Conservation (phyloP, 176 grass and related monocot genomes). For the Ensete glaucum region DNA sequence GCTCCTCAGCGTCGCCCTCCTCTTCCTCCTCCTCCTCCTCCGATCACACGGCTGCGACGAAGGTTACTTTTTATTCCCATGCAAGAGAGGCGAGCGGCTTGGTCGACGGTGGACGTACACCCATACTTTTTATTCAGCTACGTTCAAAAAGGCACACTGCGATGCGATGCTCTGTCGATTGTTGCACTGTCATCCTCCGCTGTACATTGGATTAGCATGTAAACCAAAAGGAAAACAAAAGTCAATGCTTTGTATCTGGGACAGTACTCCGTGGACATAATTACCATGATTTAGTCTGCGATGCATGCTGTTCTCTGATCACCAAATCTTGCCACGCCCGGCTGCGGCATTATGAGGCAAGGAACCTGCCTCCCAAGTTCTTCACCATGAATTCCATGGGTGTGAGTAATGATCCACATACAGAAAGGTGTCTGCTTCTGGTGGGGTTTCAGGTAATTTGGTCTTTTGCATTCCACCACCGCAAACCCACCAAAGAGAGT, state of each 20-base stretch:
- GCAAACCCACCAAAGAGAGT: not conserved
- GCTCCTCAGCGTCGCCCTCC: not conserved
- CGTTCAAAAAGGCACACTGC: not conserved
- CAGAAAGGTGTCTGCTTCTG: not conserved
- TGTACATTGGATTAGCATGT: not conserved
- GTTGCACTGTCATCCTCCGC: not conserved
- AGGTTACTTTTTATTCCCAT: not conserved
- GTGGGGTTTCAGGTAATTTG: not conserved
- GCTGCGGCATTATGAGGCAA: too few species aligned
- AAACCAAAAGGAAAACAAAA: not conserved
- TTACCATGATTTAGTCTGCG: not conserved
- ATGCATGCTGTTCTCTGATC: not conserved
- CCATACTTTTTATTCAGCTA: not conserved
- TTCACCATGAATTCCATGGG: not conserved
- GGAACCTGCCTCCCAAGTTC: not conserved
- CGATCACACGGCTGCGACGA: not conserved
- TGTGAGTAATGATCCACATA: not conserved
- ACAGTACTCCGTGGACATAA: not conserved
- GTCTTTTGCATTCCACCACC: not conserved
- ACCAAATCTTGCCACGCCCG: not conserved
- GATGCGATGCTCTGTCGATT: conserved; percentile 5
- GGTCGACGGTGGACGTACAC: not conserved
- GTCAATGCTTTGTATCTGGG: not conserved
- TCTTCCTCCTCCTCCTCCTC: not conserved
- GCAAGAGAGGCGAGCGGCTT: not conserved